Percentiles rank a stretch among this genome's conserved stretches.
Evolutionary conservation across 2,329 filamentous ascomycete genomes (phyloP).

Genomic region (Mycogone perniciosa): DNA sequence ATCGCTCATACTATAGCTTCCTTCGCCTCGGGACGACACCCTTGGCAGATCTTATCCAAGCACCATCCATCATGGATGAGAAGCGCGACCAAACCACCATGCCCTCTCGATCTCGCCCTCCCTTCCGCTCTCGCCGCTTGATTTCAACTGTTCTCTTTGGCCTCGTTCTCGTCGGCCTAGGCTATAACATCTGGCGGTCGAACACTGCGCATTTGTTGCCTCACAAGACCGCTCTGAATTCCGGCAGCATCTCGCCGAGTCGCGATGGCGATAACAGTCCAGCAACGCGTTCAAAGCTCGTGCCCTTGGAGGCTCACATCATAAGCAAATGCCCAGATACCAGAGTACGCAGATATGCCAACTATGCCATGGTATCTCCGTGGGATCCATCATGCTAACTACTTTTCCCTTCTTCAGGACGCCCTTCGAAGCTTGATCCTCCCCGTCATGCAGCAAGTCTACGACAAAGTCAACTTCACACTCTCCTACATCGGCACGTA

Average conservation of each 20-base stretch:
- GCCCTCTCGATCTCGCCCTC: slow-evolving; percentile 7
- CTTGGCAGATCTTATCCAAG: background rate
- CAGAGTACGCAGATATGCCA: slow-evolving; percentile 35
- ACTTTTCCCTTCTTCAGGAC: slow-evolving; percentile 38
- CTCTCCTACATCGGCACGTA: slow-evolving; percentile 84
- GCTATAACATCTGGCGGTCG: slow-evolving; percentile 16
- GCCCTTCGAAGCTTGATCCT: slow-evolving; percentile 76
- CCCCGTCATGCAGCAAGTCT: slow-evolving; percentile 76
- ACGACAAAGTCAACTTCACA: slow-evolving; percentile 82
- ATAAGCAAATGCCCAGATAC: slow-evolving; percentile 98
- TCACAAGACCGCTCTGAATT: background rate
- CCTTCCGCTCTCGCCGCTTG: background rate
- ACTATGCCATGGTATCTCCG: background rate
- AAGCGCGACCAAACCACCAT: slow-evolving; percentile 20
- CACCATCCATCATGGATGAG: slow-evolving; percentile 25
- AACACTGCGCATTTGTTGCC: slow-evolving; percentile 1
- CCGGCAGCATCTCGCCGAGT: background rate
- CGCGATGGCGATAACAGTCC: background rate
- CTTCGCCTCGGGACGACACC: too few relatives aligned
- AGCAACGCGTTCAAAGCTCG: slow-evolving; percentile 29
- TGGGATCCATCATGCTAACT: background rate
- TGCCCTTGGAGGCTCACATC: slow-evolving; percentile 88
- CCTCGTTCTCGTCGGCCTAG: slow-evolving; percentile 20
- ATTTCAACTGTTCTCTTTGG: slow-evolving; percentile 19
- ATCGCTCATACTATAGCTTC: too few relatives aligned